Conservation (phyloP, 768 basidiomycete genomes). For the Melanogaster broomeanus region DNA sequence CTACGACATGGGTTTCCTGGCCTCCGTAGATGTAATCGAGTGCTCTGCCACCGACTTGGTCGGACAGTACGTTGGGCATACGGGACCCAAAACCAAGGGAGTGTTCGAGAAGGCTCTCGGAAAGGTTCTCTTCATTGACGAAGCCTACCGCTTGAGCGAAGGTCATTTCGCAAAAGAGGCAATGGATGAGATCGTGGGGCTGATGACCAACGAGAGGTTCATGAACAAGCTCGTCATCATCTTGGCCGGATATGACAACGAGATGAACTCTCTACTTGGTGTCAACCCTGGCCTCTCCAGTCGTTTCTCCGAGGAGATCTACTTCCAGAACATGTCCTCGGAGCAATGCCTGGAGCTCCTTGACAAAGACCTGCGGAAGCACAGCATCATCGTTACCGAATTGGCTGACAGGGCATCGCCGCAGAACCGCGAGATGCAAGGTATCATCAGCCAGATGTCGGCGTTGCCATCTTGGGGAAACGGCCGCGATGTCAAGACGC, state of each 20-base stretch:
- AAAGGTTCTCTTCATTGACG: conserved; percentile 71
- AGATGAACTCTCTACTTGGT: conserved; percentile 61
- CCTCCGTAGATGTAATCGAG: conserved; percentile 55
- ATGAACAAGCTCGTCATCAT: conserved; percentile 65
- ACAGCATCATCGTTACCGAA: conserved; percentile 38
- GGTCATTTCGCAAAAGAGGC: conserved; percentile 74
- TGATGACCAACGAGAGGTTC: conserved; percentile 61
- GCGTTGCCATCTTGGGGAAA: conserved; percentile 64
- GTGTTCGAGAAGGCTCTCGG: conserved; percentile 68
- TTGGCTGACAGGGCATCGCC: conserved; percentile 22
- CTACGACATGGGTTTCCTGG: conserved; percentile 64
- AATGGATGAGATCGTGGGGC: conserved; percentile 70
- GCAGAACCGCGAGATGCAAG: conserved; percentile 33
- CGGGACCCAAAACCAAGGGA: conserved; percentile 65
- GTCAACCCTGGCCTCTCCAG: conserved; percentile 69
- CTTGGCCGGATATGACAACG: conserved; percentile 68
- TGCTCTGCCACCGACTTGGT: conserved; percentile 74
- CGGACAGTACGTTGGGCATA: conserved; percentile 71
- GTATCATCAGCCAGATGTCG: conserved; percentile 43
- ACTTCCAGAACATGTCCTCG: conserved; percentile 55
- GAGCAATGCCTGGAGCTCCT: conserved; percentile 55
- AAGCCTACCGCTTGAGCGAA: conserved; percentile 65
- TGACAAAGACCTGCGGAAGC: conserved; percentile 46
- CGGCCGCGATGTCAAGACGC: conserved; percentile 60
- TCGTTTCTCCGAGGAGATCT: conserved; percentile 65